Evolutionary conservation across 331 rosid genomes (phyloP).

Genomic region (Rhamnella rubrinervis): DNA sequence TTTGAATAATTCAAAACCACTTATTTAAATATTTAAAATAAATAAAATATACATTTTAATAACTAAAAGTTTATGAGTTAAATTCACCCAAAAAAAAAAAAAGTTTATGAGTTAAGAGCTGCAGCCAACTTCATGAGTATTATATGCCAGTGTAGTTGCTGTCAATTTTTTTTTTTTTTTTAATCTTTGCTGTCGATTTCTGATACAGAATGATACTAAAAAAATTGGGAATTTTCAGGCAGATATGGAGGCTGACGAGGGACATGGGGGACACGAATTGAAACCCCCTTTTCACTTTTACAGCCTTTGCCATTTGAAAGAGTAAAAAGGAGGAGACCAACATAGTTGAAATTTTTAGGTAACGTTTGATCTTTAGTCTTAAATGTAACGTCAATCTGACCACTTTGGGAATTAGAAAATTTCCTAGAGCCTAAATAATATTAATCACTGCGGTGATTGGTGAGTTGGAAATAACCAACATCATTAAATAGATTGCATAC

Average conservation of each 20-base stretch:
- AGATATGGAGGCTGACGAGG: neutral
- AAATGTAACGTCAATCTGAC: slow-evolving; percentile 42
- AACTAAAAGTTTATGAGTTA: no score
- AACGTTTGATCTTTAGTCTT: slow-evolving; percentile 22
- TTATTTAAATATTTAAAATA: no score
- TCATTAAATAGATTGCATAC: slow-evolving; percentile 9
- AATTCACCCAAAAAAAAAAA: no score
- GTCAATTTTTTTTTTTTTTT: no score
- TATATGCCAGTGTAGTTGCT: no score
- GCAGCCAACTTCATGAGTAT: no score
- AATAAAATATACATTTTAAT: no score
- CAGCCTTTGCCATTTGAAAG: slow-evolving; percentile 25
- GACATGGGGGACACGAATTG: neutral
- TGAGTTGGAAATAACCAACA: slow-evolving; percentile 18
- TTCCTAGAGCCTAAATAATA: neutral
- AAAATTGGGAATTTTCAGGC: slow-evolving; percentile 8
- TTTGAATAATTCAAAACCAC: no score
- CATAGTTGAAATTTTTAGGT: slow-evolving; percentile 20
- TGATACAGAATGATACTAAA: neutral
- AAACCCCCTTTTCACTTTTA: slow-evolving; percentile 4
- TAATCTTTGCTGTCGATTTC: no score
- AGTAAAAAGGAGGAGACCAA: slow-evolving; percentile 14
- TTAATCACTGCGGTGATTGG: neutral
- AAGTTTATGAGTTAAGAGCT: no score
- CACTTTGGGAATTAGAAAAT: slow-evolving; percentile 7